Base-by-base conservation (phyloP, 768 basidiomycete species). In the Ramaria sp. region DNA sequence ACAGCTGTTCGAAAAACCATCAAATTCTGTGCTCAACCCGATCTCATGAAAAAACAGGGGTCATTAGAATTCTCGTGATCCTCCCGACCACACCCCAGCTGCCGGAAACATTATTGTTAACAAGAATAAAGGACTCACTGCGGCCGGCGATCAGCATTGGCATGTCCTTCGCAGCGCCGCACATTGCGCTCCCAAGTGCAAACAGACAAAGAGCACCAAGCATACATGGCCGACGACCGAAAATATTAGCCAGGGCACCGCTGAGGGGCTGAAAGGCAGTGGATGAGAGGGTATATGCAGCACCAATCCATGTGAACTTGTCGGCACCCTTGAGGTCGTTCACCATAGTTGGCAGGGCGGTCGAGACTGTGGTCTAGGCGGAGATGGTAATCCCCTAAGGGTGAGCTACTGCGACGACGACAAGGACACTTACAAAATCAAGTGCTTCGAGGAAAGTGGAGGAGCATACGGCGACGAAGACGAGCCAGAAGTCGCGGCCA, bases 121-220 rank as follows among this genome's bases (percentile, higher is more conserved):
- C 13, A 37, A 31, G 54, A 83, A 82, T 82, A 63, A 68, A 38
- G 51, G 62, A 42, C 52, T 20, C 50, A 65, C 66, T 53, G 20
- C 70, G 59, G 0, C 66, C 67, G 1, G 65, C 66, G 39, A 71
- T 69, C 7, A 66, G 48, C 63, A 65, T 66, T 1, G 43, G 48
- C 64, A 70, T 66, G 33, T 24, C 62, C 34, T 65, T 59, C 0
- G 66, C 66, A 0, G 66, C 65, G 3, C 69, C 70, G 4, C 61
- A 62, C 1, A 71, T 11, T 2, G 66, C 68, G 4, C 62, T 63
- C 0, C 70, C 69, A 50, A 66, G 46, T 1, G 65, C 66, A 50
- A 64, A 64, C 13, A 61, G 24, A 31, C 22, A 15, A n/a, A 64
- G 46, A 42, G 48, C 53, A 2, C 41, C 60, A 15, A 63, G 54